These are phyloP conservation scores for Diutina pseudorugosa DNA, from an alignment of 1,139 yeast genomes.

Conservation along the genomic window DNA sequence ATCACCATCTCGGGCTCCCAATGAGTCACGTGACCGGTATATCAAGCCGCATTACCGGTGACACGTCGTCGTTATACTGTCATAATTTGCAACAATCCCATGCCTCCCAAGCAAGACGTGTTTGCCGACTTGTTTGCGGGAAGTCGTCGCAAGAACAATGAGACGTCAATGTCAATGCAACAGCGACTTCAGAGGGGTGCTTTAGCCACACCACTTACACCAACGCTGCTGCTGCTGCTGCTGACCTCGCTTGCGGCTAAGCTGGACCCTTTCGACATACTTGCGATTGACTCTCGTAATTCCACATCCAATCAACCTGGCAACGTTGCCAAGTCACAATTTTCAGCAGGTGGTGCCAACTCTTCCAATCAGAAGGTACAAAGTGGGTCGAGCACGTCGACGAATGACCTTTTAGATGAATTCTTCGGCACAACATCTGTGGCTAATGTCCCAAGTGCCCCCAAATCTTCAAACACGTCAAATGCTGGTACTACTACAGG, in stretches of 20 bases:
- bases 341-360: no score
- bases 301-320: background rate
- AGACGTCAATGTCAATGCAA: background rate
- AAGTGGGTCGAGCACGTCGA: conserved; percentile 4
- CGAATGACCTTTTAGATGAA: conserved; percentile 2
- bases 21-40: background rate
- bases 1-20: background rate
- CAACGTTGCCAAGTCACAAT: background rate
- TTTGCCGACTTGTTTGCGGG: conserved; percentile 31
- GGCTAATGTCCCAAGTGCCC: background rate
- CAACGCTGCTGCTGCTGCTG: conserved; percentile 1
- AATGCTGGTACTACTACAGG: conserved; percentile 12
- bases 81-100: background rate
- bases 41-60: background rate
- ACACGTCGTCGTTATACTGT: background rate
- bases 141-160: background rate
- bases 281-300: background rate
- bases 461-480: conserved; percentile 6
- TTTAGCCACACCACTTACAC: background rate
- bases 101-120: conserved; percentile 23
- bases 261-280: background rate
- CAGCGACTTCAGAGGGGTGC: background rate
- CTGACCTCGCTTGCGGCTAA: background rate
- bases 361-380: conserved; percentile 8
- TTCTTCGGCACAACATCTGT: background rate